Evolutionary conservation across 257 asterid species (phyloP), one percentile per base, ranked within the genome.

Genomic region (Solanum sejunctum): DNA sequence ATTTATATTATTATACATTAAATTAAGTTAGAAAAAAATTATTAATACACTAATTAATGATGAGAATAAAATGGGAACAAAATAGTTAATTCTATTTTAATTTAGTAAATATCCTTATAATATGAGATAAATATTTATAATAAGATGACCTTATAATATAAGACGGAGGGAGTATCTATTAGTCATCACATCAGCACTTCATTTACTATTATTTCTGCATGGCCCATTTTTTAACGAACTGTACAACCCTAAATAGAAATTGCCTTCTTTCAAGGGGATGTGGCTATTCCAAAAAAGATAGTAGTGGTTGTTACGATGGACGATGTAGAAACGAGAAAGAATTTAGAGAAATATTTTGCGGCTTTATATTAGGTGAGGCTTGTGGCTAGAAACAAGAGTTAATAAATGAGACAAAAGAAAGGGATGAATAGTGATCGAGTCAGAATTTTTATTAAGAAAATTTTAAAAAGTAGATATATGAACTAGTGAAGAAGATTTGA

Each of bases 401-500:
- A 9, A 43, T 8, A 9, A 69, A 32, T 15, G 3, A 67, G 75
- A 67, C 32, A 60, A 10, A 58, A 36, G 41, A 36, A 36, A 36
- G 7, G 41, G 1, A 2, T 1, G 6, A 6, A 0, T 3, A 36
- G 41, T 36, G 41, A 0, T 0, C 0, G 6, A 36, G 0, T 5
- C 41, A 36, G 41, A 3, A 36, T 36, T 36, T 36, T 36, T 5
- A 36, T 7, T 36, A 36, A 36, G 6, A 32, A 6, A 5, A 2
- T 36, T 36, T 2, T 4, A 36, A 36, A 2, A 36, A 36, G 1
- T 36, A 36, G 6, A 36, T 0, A 3, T 7, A 36, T 5, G 41
- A 5, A 36, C 6, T 36, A 36, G 1, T 36, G 1, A 5, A 36
- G 36, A 0, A 32, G 36, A 32, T 32, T 32, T 3, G 3, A 28